Evolutionary conservation across 495 filamentous ascomycete genomes (phyloP), one percentile per base, ranked within the genome.

Genomic region (Trichoderma asperelloides): DNA sequence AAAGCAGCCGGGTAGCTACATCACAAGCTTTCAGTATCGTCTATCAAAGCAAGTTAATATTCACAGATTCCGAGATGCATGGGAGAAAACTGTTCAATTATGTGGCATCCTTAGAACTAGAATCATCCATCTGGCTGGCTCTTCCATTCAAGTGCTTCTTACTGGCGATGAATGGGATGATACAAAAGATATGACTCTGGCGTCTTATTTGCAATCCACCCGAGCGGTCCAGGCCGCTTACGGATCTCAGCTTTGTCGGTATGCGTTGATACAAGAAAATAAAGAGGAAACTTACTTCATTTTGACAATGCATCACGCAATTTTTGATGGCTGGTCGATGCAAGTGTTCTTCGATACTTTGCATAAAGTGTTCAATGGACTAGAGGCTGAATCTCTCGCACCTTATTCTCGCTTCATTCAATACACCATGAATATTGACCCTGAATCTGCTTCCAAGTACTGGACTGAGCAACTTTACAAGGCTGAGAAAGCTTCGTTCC

Each of bases 71-170:
- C 73, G 76, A 67, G 65, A 69, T 2, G 81, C 84, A 15, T 87
- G 85, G 85, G 70, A 81, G 63, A 71, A 70, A 3, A 82, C 86
- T 25, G 75, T 85, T n/a, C 72, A 81, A 1, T 74, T 81, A 9
- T 80, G 82, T 68, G 84, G 87, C 45, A 89, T 90, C 68, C 82
- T 92, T 5, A 81, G 89, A 43, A 92, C 89, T 15, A 81, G 84
- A 13, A 41, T 64, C 21, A 8, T 64, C 18, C 33, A 12, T 27
- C 12, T 40, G 5, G 13, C 13, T n/a, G 7, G 41, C 3, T 68
- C 78, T 2, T 68, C 74, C 13, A 40, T 70, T 12, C 74, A 71
- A 21, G 66, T 73, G 2, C 66, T 77, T 2, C 51, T 73, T 23
- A 64, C 69, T 1, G 40, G 65, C 57, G 65, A 43, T 1, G 16